phyloP scores from a whole-genome alignment of 2,329 filamentous ascomycete species.

The Aureobasidium mangrovei region DNA sequence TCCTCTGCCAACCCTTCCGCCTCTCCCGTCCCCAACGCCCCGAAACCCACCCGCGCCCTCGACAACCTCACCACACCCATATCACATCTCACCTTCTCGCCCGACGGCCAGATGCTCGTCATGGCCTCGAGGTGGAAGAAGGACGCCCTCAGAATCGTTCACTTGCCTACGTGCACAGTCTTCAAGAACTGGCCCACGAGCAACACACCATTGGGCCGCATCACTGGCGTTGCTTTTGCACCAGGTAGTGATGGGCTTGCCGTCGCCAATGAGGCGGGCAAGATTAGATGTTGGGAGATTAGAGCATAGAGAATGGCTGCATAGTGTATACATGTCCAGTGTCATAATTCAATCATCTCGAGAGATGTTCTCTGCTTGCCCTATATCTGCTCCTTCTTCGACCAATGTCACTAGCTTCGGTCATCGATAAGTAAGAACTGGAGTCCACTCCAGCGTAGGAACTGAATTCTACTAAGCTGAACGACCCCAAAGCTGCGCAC shows the following conservation, averaged over 20 bases:
- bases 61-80: conserved; percentile 84
- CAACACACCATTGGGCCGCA: conserved; percentile 76
- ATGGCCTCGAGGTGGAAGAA: conserved; percentile 83
- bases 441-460: too few species aligned
- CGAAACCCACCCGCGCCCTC: conserved; percentile 62
- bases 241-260: conserved; percentile 51
- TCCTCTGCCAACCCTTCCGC: conserved; percentile 12
- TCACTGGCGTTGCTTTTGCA: conserved; percentile 50
- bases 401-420: too few species aligned
- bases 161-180: conserved; percentile 84
- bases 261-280: conserved; percentile 81
- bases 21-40: conserved; percentile 49
- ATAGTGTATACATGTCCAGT: too few species aligned
- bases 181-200: conserved; percentile 96
- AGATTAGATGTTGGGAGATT: conserved; percentile 87
- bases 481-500: too few species aligned
- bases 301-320: conserved; percentile 15
- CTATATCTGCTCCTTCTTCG: too few species aligned
- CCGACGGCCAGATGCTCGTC: conserved; percentile 80
- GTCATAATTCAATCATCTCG: not conserved
- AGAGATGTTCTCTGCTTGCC: not conserved
- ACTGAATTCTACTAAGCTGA: too few species aligned
- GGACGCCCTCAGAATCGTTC: conserved; percentile 77
- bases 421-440: too few species aligned
- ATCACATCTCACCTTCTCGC: conserved; percentile 70